Percentiles rank a stretch among this genome's conserved stretches.
Evolutionary conservation across 768 basidiomycete genomes (phyloP).

Genomic region (Tulasnella sp.): DNA sequence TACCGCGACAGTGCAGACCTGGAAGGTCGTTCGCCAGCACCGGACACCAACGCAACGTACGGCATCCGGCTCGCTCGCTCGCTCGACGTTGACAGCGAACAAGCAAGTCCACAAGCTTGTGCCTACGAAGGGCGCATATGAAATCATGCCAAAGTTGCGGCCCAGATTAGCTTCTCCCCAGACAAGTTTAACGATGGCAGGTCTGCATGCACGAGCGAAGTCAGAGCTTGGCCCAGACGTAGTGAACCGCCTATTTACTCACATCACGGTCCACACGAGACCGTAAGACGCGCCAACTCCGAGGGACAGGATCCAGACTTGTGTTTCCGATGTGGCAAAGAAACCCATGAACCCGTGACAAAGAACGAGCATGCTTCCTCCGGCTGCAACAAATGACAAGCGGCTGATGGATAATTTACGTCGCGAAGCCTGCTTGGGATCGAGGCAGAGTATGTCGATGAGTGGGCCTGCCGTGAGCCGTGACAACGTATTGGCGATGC

Average conservation of each 20-base stretch:
- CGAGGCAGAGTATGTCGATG: conserved; percentile 63
- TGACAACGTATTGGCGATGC: conserved; percentile 59
- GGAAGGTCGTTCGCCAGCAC: conserved; percentile 64
- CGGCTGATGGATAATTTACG: conserved; percentile 50
- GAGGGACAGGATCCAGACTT: conserved; percentile 60
- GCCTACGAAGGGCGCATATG: conserved; percentile 66
- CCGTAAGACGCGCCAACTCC: conserved; percentile 64
- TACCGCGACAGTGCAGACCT: conserved; percentile 36
- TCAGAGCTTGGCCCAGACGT: background rate
- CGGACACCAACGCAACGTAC: conserved; percentile 41
- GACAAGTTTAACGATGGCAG: conserved; percentile 56
- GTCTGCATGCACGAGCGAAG: conserved; percentile 31
- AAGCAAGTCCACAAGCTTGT: conserved; percentile 70
- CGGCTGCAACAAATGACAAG: conserved; percentile 43
- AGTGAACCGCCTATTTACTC: conserved; percentile 26
- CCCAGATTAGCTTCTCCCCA: conserved; percentile 65
- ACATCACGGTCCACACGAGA: conserved; percentile 59
- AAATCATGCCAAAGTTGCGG: conserved; percentile 49
- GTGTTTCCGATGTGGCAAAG: conserved; percentile 37
- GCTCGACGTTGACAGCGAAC: conserved; percentile 53
- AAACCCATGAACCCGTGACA: conserved; percentile 49
- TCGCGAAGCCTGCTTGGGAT: conserved; percentile 29
- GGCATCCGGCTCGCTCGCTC: conserved; percentile 26
- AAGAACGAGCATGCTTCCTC: conserved; percentile 38
- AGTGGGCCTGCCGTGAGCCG: conserved; percentile 57